Evolutionary conservation across 108 stramenopile genomes (phyloP), one percentile per base, ranked within the genome.

Genomic region (Pseudonitzschia multiseries): DNA sequence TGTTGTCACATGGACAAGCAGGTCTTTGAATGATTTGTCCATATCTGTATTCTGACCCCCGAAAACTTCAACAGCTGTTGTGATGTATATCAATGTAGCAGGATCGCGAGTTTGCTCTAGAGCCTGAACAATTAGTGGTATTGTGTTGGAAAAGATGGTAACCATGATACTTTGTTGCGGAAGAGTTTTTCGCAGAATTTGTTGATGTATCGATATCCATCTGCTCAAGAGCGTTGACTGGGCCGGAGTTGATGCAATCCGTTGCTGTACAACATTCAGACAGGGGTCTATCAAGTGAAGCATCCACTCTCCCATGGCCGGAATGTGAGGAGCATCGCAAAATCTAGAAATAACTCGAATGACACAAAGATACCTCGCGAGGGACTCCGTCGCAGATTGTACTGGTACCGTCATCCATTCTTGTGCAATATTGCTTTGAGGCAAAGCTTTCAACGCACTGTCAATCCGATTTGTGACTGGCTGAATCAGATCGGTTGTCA

Each of bases 61-160:
- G 75, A 89, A 89, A 42, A 65, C 57, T 74, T 89, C 89, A 18
- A 85, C 86, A 42, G 86, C 86, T 14, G 74, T 75, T 5, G 81
- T 75, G 14, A 89, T 77, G 70, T 86, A 87, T 44, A 73, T 78
- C 22, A 87, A 57, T 13, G 84, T 79, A 3, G 72, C 67, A 15
- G 78, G 71, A 72, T 71, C 52, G 41, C 79, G 66, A n/a, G 75
- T 65, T 43, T 82, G 74, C 65, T 87, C 84, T 26, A 85, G 84
- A 27, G 80, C 82, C 62, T 83, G 75, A 21, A 87, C 83, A 17
- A 87, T 78, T 42, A 87, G 78, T 17, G 73, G 63, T n/a, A 87
- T 76, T 4, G 83, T 72, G 40, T 79, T 75, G 53, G 79, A 68
- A 66, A 89, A 81, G 28, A 73, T 66, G 29, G 46, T 20, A 20